Conservation (phyloP, 2,329 filamentous ascomycete genomes). For the Tothia fuscella region DNA sequence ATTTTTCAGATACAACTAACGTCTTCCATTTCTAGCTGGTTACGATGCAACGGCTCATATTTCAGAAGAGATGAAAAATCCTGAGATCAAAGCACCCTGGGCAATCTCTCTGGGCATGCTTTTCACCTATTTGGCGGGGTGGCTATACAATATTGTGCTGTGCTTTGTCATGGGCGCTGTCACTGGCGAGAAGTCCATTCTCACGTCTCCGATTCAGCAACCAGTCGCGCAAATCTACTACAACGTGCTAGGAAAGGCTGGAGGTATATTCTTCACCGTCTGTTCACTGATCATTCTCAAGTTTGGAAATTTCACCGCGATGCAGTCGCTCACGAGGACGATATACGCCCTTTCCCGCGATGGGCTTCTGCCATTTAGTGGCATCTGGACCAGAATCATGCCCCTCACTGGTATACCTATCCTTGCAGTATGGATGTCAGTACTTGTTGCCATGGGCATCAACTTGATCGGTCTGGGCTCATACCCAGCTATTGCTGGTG, state of each 20-base stretch:
- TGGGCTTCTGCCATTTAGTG: conserved; percentile 35
- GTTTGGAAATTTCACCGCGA: conserved; percentile 46
- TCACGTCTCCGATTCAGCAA: conserved; percentile 35
- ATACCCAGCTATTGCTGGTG: conserved; percentile 40
- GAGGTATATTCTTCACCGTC: conserved; percentile 44
- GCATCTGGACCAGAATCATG: conserved; percentile 39
- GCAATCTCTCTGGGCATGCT: conserved; percentile 44
- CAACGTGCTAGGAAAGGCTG: conserved; percentile 42
- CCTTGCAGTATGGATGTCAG: conserved; percentile 44
- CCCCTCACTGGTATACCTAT: conserved; percentile 39
- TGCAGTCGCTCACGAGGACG: conserved; percentile 41
- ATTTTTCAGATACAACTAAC: no score
- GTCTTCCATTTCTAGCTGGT: no score
- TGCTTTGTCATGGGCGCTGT: conserved; percentile 46
- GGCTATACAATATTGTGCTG: conserved; percentile 46
- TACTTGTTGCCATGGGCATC: conserved; percentile 43
- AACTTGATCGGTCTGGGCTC: conserved; percentile 47
- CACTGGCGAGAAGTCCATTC: conserved; percentile 28
- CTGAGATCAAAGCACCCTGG: conserved; percentile 40
- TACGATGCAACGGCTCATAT: conserved; percentile 34
- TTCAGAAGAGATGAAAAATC: conserved; percentile 29
- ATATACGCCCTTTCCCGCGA: conserved; percentile 46
- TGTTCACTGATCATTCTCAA: conserved; percentile 46
- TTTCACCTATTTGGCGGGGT: conserved; percentile 44
- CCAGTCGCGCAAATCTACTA: conserved; percentile 47